Percentiles rank a stretch among this genome's conserved stretches.
These are phyloP conservation scores for Trichoderma hamatum DNA, from an alignment of 2,329 filamentous ascomycete species.

Conservation along the genomic window DNA sequence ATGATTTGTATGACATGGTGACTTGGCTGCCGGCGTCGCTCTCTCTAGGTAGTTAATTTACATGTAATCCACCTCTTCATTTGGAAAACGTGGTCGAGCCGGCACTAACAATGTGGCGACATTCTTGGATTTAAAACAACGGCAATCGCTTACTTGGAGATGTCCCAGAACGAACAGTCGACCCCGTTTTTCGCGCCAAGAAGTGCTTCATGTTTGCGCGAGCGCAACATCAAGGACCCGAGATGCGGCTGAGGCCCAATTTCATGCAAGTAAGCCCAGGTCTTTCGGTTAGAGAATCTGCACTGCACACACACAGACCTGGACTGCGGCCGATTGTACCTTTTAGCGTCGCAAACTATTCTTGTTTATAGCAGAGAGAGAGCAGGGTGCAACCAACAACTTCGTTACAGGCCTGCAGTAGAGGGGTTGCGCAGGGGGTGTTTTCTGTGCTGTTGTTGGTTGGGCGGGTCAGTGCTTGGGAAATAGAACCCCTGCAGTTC, in stretches of 20 bases:
- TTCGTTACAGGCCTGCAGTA: neutral
- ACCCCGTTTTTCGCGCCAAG: neutral
- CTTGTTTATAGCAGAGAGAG: neutral
- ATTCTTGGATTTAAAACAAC: conserved; percentile 3
- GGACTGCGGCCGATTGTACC: neutral
- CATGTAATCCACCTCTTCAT: neutral
- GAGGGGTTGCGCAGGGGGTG: neutral
- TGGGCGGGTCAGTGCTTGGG: neutral
- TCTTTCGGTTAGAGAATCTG: conserved; percentile 6
- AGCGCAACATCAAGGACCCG: neutral
- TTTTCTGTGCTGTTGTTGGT: conserved; percentile 10
- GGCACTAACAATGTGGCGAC: neutral
- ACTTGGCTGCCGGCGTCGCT: neutral
- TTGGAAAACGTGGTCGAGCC: neutral
- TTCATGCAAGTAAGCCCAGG: neutral
- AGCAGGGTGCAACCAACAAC: neutral
- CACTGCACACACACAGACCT: neutral
- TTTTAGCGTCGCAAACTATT: neutral
- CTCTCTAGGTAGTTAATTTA: neutral
- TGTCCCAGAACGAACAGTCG: neutral
- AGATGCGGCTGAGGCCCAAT: conserved; percentile 5
- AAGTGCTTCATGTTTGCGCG: conserved; percentile 3
- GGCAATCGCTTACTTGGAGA: neutral
- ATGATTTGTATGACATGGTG: conserved; percentile 10
- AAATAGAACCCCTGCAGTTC: neutral